A percentile compares a stretch with the other conserved stretches of the same genome.
Evolutionary conservation across 768 basidiomycete genomes (phyloP).

Genomic region (Lentinula raphanica): DNA sequence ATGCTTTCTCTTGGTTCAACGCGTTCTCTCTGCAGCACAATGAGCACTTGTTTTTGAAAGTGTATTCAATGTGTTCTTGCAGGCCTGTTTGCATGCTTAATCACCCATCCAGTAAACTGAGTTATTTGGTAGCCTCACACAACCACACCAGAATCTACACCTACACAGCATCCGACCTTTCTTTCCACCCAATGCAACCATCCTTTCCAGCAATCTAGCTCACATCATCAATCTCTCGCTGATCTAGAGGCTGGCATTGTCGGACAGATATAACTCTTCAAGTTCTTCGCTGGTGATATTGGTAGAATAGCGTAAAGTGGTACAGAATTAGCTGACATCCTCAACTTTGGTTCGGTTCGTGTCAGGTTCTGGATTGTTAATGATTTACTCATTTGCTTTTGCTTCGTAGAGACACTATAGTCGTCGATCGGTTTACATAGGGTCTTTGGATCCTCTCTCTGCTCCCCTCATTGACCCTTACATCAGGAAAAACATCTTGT

Average conservation of each 20-base stretch:
- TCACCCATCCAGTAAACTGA: too few species aligned
- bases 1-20: too few species aligned
- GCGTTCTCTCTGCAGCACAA: too few species aligned
- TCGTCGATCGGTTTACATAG: slow-evolving; percentile 10
- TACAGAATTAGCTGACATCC: not conserved
- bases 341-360: not conserved
- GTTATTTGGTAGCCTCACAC: not conserved
- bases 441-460: slow-evolving; percentile 14
- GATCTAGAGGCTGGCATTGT: not conserved
- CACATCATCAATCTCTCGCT: not conserved
- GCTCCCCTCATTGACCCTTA: slow-evolving; percentile 19
- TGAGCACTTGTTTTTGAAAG: too few species aligned
- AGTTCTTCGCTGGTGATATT: not conserved
- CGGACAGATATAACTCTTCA: not conserved
- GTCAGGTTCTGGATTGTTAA: not conserved
- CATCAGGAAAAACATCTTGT: too few species aligned
- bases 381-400: not conserved
- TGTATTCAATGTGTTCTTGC: too few species aligned
- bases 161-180: not conserved
- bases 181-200: slow-evolving; percentile 1
- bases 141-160: slow-evolving; percentile 1
- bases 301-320: not conserved
- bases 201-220: not conserved
- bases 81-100: too few species aligned
- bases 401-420: not conserved